Evolutionary conservation across 1,139 yeast species (phyloP), one percentile per base, ranked within the genome.

Genomic region (Debaryomyces sp.): DNA sequence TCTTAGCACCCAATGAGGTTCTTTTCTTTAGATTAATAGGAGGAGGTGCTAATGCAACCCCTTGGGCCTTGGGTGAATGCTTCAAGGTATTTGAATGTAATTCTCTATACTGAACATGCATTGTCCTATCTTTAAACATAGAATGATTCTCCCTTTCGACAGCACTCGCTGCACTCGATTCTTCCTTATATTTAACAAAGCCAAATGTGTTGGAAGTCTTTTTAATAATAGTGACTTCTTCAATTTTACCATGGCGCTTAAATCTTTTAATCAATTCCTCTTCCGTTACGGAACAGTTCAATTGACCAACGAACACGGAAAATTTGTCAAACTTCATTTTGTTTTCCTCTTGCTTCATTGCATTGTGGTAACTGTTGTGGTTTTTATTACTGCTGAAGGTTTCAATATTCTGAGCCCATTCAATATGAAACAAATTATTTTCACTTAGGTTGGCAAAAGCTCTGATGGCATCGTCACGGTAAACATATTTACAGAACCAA

Each of bases 401-500:
- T 46, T 83, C 89, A 42, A 88, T 75, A 61, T 90, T 90, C 67
- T 88, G 92, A 0, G 95, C 90, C 96, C 96, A 89, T 58, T 87
- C 90, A 36, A 86, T 88, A 34, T 71, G 68, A 77, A 82, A 84
- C 23, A 68, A 64, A 1, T 75, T 67, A 42, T 72, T 75, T 33
- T 80, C 75, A 51, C 87, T 78, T 52, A 88, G 74, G 57, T 77
- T 80, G 1, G 95, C 92, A 72, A 82, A 91, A 0, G 96, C 96
- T 58, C 86, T 78, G 44, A 90, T 89, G 2, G 97, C 97, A 66
- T 92, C 97, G 63, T 89, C 96, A 44, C 97, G 81, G 61, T 81
- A 90, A 1, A 83, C 90, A 70, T 85, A 91, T 59, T 89, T 87
- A 53, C 87, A 81, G 61, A 86, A 89, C 96, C 96, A 91, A 38